These are phyloP conservation scores for Scedosporium apiospermum DNA, from an alignment of 2,329 filamentous ascomycete species.

Conservation along the genomic window DNA sequence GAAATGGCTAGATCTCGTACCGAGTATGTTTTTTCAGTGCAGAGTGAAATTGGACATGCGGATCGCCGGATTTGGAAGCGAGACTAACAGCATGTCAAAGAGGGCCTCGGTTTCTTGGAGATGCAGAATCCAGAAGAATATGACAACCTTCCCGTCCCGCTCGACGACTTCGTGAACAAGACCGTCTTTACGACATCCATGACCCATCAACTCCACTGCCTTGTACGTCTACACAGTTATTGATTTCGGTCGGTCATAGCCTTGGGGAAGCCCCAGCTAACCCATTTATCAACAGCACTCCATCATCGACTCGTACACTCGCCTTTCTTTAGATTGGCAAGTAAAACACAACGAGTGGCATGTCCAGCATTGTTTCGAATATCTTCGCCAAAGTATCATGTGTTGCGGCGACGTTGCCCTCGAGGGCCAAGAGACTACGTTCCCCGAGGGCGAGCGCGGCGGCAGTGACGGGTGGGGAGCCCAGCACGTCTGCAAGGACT, in stretches of 20 bases:
- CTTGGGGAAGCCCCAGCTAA: not conserved
- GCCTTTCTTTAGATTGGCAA: conserved; percentile 9
- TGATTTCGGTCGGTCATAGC: too few species aligned
- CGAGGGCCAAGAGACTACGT: conserved; percentile 31
- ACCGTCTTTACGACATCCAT: conserved; percentile 31
- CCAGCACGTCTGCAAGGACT: conserved; percentile 31
- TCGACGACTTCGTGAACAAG: conserved; percentile 20
- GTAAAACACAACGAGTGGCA: conserved; percentile 18
- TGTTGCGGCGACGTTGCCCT: conserved; percentile 35
- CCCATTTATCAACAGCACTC: conserved; percentile 13
- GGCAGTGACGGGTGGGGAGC: conserved; percentile 34
- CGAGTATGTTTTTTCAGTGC: conserved; percentile 14
- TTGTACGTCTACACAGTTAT: conserved; percentile 16
- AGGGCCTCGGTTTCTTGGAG: conserved; percentile 28
- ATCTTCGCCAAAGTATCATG: conserved; percentile 36
- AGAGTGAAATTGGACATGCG: not conserved
- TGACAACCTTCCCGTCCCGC: conserved; percentile 25
- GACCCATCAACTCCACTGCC: conserved; percentile 34
- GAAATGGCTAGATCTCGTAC: conserved; percentile 29
- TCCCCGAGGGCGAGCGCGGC: conserved; percentile 21
- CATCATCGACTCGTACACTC: conserved; percentile 24
- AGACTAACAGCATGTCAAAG: conserved; percentile 7
- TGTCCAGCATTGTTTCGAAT: conserved; percentile 39
- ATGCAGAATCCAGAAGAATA: conserved; percentile 23
- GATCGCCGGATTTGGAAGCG: not conserved